A percentile compares a stretch with the other conserved stretches of the same genome.
Evolutionary conservation across 805 yeast genomes (phyloP).

Genomic region (Cyberlindnera americana): DNA sequence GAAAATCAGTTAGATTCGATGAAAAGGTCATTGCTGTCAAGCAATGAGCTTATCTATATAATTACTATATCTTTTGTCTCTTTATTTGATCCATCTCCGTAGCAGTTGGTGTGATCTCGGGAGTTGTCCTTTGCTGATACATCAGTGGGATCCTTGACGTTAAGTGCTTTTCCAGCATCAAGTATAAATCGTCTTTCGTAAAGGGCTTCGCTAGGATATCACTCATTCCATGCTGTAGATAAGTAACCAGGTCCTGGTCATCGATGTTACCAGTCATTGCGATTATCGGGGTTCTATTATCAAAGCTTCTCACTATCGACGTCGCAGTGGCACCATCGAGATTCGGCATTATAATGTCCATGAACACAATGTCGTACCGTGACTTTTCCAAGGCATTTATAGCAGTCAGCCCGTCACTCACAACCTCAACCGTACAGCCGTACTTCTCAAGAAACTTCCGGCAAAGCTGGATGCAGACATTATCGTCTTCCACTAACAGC

Average conservation of each 20-base stretch:
- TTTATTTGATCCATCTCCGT: too few relatives aligned
- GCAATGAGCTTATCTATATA: too few relatives aligned
- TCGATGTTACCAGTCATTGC: conserved; percentile 93
- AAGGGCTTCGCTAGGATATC: conserved; percentile 94
- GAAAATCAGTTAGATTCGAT: conserved; percentile 66
- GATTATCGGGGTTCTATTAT: conserved; percentile 81
- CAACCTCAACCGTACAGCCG: conserved; percentile 91
- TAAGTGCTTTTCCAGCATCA: conserved; percentile 72
- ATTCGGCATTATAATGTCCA: conserved; percentile 91
- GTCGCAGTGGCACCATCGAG: conserved; percentile 90
- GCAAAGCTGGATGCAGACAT: conserved; percentile 78
- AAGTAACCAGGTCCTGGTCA: conserved; percentile 74
- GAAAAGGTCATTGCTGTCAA: conserved; percentile 54
- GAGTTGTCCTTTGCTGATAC: conserved; percentile 13
- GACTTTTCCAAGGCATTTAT: conserved; percentile 69
- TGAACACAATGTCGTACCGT: conserved; percentile 70
- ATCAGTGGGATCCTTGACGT: conserved; percentile 41
- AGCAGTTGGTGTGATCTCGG: too few relatives aligned
- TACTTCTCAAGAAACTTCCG: conserved; percentile 77
- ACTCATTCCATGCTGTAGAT: conserved; percentile 84
- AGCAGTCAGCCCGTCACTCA: conserved; percentile 88
- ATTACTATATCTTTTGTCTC: conserved; percentile 26
- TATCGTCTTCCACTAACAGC: conserved; percentile 74
- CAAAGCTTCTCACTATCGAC: conserved; percentile 80
- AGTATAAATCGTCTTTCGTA: conserved; percentile 77